Percentiles rank a stretch among this genome's conserved stretches.
Conservation (phyloP, 495 filamentous ascomycete genomes). For the Penicillium odoratum region DNA sequence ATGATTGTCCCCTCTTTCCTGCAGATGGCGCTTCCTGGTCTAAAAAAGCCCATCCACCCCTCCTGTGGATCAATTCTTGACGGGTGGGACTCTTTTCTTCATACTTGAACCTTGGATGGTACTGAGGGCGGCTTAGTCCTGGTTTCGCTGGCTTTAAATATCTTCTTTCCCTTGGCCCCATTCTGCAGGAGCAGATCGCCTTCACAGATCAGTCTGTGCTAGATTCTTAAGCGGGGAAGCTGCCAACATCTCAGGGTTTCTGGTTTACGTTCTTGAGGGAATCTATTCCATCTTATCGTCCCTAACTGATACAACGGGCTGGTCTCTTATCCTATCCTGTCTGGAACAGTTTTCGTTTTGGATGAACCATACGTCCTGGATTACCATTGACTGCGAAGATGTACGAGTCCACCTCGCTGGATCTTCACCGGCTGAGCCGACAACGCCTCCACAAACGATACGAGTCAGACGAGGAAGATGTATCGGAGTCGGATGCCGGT, state of each 20-base stretch:
- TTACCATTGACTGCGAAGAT: slow-evolving; percentile 19
- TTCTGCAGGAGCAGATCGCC: slow-evolving; percentile 17
- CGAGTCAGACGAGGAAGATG: slow-evolving; percentile 48
- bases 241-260: slow-evolving; percentile 5
- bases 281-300: neutral
- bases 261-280: neutral
- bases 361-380: slow-evolving; percentile 2
- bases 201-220: slow-evolving; percentile 14
- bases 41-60: slow-evolving; percentile 14
- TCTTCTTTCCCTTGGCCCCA: slow-evolving; percentile 9
- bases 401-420: slow-evolving; percentile 34
- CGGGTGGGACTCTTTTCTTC: slow-evolving; percentile 16
- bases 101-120: slow-evolving; percentile 13
- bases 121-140: slow-evolving; percentile 20
- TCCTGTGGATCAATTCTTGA: slow-evolving; percentile 16
- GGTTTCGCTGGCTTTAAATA: slow-evolving; percentile 24
- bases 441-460: slow-evolving; percentile 40
- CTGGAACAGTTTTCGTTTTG: slow-evolving; percentile 1
- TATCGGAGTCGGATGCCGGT: slow-evolving; percentile 41
- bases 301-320: neutral
- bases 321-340: slow-evolving; percentile 8
- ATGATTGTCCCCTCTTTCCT: slow-evolving; percentile 11
- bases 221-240: slow-evolving; percentile 11
- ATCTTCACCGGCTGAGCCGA: slow-evolving; percentile 39
- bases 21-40: slow-evolving; percentile 8